Evolutionary conservation across 139 green algal genomes (phyloP).

Genomic region (Zygnema circumcarinatum): DNA sequence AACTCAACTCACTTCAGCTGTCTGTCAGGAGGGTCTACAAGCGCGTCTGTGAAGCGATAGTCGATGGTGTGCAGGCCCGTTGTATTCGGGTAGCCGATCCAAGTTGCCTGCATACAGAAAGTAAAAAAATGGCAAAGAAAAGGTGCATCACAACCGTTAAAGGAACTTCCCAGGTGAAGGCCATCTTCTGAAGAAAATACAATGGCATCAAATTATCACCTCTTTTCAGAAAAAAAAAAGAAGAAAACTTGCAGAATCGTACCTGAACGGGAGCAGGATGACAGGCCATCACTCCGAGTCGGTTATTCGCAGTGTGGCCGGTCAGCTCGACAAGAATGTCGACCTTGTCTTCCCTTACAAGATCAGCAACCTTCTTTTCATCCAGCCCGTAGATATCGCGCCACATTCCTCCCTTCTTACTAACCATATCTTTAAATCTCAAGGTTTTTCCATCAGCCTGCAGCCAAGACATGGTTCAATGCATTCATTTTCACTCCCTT

Average conservation of each 20-base stretch:
- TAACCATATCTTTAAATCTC: conserved; percentile 69
- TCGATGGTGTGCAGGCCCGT: conserved; percentile 86
- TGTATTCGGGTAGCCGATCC: conserved; percentile 98
- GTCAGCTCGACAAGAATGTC: conserved; percentile 97
- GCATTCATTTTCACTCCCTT: too few species aligned
- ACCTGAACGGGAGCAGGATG: conserved; percentile 85
- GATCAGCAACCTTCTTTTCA: conserved; percentile 27
- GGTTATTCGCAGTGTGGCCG: conserved; percentile 96
- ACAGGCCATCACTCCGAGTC: conserved; percentile 83
- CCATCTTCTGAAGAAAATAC: too few species aligned
- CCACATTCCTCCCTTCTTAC: conserved; percentile 76
- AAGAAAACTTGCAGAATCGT: too few species aligned
- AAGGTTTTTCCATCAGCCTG: conserved; percentile 81
- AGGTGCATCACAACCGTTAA: too few species aligned
- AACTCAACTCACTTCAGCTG: conserved; percentile 60
- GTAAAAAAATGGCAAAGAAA: too few species aligned
- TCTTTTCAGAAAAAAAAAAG: too few species aligned
- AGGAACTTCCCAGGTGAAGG: too few species aligned
- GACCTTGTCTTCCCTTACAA: conserved; percentile 77
- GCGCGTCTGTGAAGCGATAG: conserved; percentile 86
- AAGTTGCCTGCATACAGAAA: conserved; percentile 90
- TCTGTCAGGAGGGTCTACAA: conserved; percentile 80
- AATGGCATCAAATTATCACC: too few species aligned
- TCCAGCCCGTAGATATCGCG: conserved; percentile 43
- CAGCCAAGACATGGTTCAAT: too few species aligned